phyloP scores from a whole-genome alignment of 1,139 yeast genomes.

The Yamadazyma dendronema region DNA sequence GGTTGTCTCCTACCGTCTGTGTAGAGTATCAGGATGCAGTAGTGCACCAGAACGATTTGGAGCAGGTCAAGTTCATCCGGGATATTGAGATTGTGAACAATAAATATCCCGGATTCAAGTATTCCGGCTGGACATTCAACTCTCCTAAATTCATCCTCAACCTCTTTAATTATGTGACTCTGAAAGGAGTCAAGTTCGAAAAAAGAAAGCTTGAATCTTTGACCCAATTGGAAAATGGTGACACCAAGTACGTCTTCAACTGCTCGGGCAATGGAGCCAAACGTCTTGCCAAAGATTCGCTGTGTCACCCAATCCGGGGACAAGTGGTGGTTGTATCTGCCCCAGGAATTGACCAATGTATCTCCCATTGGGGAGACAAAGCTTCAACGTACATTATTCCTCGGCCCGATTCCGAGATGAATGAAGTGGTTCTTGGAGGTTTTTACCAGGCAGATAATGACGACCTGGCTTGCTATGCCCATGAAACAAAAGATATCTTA shows the following conservation, averaged over 20 bases:
- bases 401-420: slow-evolving; percentile 55
- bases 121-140: slow-evolving; percentile 65
- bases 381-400: slow-evolving; percentile 68
- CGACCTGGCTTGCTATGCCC: slow-evolving; percentile 49
- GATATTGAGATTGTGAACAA: not conserved
- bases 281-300: slow-evolving; percentile 52
- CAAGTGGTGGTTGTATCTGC: slow-evolving; percentile 65
- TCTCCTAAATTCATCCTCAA: slow-evolving; percentile 56
- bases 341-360: slow-evolving; percentile 51
- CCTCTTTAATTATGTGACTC: slow-evolving; percentile 39
- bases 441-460: slow-evolving; percentile 52
- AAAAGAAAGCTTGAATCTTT: slow-evolving; percentile 30
- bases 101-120: slow-evolving; percentile 42
- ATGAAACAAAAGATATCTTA: slow-evolving; percentile 54
- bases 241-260: slow-evolving; percentile 54
- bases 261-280: slow-evolving; percentile 70
- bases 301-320: slow-evolving; percentile 64
- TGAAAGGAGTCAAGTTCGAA: slow-evolving; percentile 48
- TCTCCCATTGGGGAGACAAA: slow-evolving; percentile 50
- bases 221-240: slow-evolving; percentile 53
- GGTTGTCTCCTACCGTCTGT: slow-evolving; percentile 2
- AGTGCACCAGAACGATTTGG: slow-evolving; percentile 2
- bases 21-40: slow-evolving; percentile 5
- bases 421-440: slow-evolving; percentile 62
- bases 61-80: slow-evolving; percentile 2